phyloP scores from a whole-genome alignment of 2,329 filamentous ascomycete genomes.

The Bimuria novae-zelandiae region DNA sequence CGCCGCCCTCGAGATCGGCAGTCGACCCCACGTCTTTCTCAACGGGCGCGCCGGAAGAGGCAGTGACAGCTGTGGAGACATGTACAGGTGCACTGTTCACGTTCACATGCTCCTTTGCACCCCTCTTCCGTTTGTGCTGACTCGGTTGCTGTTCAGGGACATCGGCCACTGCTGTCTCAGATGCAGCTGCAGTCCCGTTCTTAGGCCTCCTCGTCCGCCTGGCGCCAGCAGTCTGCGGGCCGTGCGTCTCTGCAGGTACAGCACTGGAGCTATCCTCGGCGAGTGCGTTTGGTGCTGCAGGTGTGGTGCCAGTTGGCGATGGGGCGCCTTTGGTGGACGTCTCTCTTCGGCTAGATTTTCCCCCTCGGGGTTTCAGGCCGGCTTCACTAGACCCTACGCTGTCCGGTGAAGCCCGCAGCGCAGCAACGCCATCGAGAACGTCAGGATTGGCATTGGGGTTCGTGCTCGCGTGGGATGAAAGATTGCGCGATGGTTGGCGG shows the following conservation, averaged over 20 bases:
- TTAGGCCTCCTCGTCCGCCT: conserved; percentile 16
- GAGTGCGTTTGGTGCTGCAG: conserved; percentile 20
- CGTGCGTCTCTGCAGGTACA: conserved; percentile 18
- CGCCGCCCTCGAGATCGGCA: conserved; percentile 58
- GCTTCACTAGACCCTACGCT: conserved; percentile 26
- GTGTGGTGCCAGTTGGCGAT: conserved; percentile 19
- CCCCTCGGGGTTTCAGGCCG: conserved; percentile 12
- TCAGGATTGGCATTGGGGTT: conserved; percentile 47
- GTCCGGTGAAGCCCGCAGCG: conserved; percentile 51
- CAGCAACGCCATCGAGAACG: conserved; percentile 49
- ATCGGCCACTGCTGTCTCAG: conserved; percentile 20
- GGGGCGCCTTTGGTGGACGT: conserved; percentile 16
- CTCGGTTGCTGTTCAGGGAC: conserved; percentile 16
- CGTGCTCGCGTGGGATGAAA: conserved; percentile 23
- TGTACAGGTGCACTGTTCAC: conserved; percentile 26
- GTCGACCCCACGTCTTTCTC: conserved; percentile 27
- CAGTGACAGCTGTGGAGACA: conserved; percentile 4
- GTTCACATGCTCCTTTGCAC: conserved; percentile 31
- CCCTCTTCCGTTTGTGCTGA: conserved; percentile 33
- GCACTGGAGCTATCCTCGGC: conserved; percentile 22
- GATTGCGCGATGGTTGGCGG: conserved; percentile 30
- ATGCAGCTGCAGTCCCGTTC: conserved; percentile 5
- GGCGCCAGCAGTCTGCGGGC: conserved; percentile 10
- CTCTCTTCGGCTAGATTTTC: conserved; percentile 12
- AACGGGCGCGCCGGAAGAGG: conserved; percentile 12